These are phyloP conservation scores for Arthrobotrys sphaeroides DNA, from an alignment of 2,329 filamentous ascomycete genomes.

Conservation along the genomic window DNA sequence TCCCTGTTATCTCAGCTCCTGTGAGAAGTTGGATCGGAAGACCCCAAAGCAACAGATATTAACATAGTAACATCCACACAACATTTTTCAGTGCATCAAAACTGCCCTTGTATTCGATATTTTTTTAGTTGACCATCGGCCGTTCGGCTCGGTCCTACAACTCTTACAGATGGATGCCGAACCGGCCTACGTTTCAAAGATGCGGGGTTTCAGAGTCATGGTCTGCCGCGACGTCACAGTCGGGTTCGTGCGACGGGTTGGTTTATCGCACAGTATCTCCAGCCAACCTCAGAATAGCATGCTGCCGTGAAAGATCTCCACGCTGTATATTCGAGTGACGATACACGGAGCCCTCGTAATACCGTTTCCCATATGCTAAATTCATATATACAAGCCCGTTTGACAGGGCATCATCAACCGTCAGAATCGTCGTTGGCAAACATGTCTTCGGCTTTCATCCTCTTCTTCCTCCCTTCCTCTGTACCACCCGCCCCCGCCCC, in stretches of 20 bases:
- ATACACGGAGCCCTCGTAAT: background rate
- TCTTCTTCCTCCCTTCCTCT: conserved; percentile 65
- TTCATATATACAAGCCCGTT: background rate
- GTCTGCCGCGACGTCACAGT: background rate
- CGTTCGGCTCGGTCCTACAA: conserved; percentile 4
- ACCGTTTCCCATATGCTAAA: background rate
- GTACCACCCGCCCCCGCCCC: conserved; percentile 58
- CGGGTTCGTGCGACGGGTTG: background rate
- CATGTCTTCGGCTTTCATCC: conserved; percentile 84
- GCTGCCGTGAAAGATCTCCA: conserved; percentile 12
- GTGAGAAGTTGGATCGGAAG: background rate
- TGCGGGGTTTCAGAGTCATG: background rate
- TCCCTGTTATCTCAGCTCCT: background rate
- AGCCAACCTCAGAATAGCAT: conserved; percentile 29
- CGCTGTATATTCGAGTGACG: background rate
- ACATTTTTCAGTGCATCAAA: background rate
- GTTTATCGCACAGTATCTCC: background rate
- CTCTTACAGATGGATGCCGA: background rate
- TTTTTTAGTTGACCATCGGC: background rate
- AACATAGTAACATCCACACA: background rate
- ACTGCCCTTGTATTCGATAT: background rate
- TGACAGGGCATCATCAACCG: conserved; percentile 3
- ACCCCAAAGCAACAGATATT: no score
- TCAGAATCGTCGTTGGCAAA: conserved; percentile 76
- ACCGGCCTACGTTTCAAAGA: background rate